Conservation (phyloP, 176 grass and related monocot genomes). For the Eleusine coracana region DNA sequence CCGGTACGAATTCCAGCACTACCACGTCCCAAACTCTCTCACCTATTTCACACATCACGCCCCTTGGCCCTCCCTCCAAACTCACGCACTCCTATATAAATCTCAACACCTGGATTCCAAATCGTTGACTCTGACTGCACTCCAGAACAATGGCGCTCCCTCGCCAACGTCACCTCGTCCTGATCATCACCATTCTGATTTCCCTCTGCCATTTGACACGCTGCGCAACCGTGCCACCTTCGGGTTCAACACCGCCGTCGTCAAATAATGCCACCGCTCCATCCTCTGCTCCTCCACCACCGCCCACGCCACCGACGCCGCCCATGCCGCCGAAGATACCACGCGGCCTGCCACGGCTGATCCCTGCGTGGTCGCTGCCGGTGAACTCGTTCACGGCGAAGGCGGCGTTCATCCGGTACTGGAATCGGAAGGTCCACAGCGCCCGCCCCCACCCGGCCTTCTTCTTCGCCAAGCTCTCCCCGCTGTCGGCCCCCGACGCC, state of each 20-base stretch:
- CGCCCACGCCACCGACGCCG: too few species aligned
- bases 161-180: not conserved
- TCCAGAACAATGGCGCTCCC: slow-evolving; percentile 34
- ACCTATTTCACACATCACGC: slow-evolving; percentile 41
- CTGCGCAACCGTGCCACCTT: not conserved
- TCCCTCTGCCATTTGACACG: not conserved
- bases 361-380: slow-evolving; percentile 17
- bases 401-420: slow-evolving; percentile 70
- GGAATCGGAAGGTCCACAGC: slow-evolving; percentile 63
- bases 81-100: slow-evolving; percentile 9
- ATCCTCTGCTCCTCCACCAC: not conserved
- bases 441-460: slow-evolving; percentile 58
- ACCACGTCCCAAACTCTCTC: slow-evolving; percentile 25
- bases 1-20: slow-evolving; percentile 5
- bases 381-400: slow-evolving; percentile 67
- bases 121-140: not conserved
- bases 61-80: slow-evolving; percentile 19
- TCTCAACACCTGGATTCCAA: not conserved
- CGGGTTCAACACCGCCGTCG: not conserved
- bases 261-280: not conserved
- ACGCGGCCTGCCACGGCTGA: not conserved
- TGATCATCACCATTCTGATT: not conserved
- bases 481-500: slow-evolving; percentile 49
- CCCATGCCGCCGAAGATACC: not conserved
- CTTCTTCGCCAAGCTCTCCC: slow-evolving; percentile 65